Evolutionary conservation across 2,329 filamentous ascomycete genomes (phyloP), one percentile per base, ranked within the genome.

Genomic region (Bimuria novae-zelandiae): DNA sequence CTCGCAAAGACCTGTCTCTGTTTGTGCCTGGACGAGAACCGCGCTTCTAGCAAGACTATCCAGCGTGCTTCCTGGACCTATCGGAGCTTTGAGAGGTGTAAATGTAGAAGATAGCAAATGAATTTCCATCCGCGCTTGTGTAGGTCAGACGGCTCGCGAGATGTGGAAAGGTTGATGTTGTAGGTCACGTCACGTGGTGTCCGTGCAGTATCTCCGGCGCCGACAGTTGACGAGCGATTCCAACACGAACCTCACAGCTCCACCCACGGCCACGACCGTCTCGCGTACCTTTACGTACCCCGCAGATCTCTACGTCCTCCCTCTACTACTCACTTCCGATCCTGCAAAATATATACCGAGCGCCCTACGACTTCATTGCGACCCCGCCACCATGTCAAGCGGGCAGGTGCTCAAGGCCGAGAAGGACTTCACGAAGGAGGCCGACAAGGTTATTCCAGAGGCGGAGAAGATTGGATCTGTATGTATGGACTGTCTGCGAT

Each of bases 341-440:
- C n/a, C 33, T 19, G 22, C 12, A 39, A 33, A 47, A 47, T 29
- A 47, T 39, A 39, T 16, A 47, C 33, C 46, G 37, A 41, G 35
- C 46, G 12, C 10, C 27, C 12, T 16, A 30, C 32, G 23, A 47
- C 48, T 19, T 17, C 35, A 48, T 44, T 47, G 47, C 33, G 52
- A 56, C 51, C 54, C 62, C 61, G 63, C 65, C 70, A 73, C 67
- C 50, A 96, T 96, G 92, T 89, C 92, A 70, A 89, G 92, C 78
- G 86, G 86, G 77, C 78, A 83, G 70, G 78, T 86, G 66, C 75
- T 94, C 76, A 96, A 95, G 85, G 90, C 93, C 71, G 94, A 99
- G 82, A 97, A 96, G 88, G 94, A 99, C 86, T 97, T 90, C 85
- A 89, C 90, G 72, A 96, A 96, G 80, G 92, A 97, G 78, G 91